These are phyloP conservation scores for Aphanomyces cochlioides DNA, from an alignment of 352 stramenopile genomes.

Conservation along the genomic window DNA sequence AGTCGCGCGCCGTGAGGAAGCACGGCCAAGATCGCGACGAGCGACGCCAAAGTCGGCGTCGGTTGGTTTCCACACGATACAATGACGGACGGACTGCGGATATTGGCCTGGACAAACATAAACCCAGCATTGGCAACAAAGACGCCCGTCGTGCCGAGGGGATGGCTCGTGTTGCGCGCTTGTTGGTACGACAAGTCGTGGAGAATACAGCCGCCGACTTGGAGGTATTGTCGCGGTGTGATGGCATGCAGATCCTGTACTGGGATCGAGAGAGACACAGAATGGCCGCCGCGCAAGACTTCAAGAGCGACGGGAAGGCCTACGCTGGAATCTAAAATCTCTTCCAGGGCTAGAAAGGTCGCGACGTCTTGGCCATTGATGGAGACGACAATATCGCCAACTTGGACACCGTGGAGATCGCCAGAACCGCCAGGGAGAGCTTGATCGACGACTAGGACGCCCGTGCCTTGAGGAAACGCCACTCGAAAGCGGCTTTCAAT, in stretches of 20 bases:
- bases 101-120: conserved; percentile 87
- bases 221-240: conserved; percentile 71
- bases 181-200: conserved; percentile 87
- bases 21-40: conserved; percentile 63
- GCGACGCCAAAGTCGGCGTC: conserved; percentile 81
- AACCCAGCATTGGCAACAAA: conserved; percentile 84
- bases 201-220: conserved; percentile 80
- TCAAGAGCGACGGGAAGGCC: conserved; percentile 56
- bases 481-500: conserved; percentile 67
- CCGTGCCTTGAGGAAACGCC: conserved; percentile 72
- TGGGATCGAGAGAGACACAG: conserved; percentile 36
- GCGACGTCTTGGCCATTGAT: conserved; percentile 70
- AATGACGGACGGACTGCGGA: conserved; percentile 84
- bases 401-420: conserved; percentile 60
- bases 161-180: conserved; percentile 74
- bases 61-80: conserved; percentile 67
- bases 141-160: conserved; percentile 50
- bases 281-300: conserved; percentile 67
- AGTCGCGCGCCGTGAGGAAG: conserved; percentile 75
- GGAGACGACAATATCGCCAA: conserved; percentile 82
- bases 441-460: conserved; percentile 87
- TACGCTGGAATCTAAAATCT: conserved; percentile 66
- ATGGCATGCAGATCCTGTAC: conserved; percentile 69
- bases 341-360: conserved; percentile 80
- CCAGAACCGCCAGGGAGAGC: conserved; percentile 75